Evolutionary conservation across 352 stramenopile species (phyloP), one percentile per base, ranked within the genome.

Genomic region (Blastocystis sp.): DNA sequence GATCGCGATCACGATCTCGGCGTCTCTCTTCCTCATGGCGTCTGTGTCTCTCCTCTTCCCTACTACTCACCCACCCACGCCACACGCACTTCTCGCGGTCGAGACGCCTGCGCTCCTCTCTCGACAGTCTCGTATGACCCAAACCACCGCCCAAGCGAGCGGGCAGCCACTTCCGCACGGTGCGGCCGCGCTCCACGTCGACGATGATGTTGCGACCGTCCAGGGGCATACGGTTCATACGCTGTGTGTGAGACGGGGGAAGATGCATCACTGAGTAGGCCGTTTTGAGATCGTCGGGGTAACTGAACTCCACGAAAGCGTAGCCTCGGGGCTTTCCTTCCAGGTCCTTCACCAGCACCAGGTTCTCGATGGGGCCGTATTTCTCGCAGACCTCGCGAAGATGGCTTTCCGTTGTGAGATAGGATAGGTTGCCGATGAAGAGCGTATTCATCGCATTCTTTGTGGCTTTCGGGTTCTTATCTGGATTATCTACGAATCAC

Each of bases 251-350:
- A 84, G 40, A 21, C 94, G 93, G 62, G 92, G 91, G 84, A 97
- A 95, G 92, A 88, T 10, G 62, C 48, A 61, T 70, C 59, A 90
- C 76, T 11, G 52, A 77, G 52, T 97, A 98, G 0, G 96, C 96
- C 1, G 92, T 89, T 89, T 97, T 98, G 92, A 98, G 94, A 89
- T 98, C 96, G 70, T 94, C 93, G 90, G 98, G 95, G 88, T 96
- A 94, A 88, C 98, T 95, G 90, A 97, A 99, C 91, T 99, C 96
- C n/a, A 99, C 93, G 90, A 99, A 98, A 9, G 92, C 96, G 91
- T 98, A 98, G 61, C 96, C 96, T 43, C 93, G 91, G 56, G 94
- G 96, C 89, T 98, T 98, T 67, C 93, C 94, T 34, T 88, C 43
- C 10, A 90, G 56, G 9, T 89, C 61, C 3, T 89, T 79, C 45